phyloP scores from a whole-genome alignment of 257 asterid genomes.

The Lycium barbarum region DNA sequence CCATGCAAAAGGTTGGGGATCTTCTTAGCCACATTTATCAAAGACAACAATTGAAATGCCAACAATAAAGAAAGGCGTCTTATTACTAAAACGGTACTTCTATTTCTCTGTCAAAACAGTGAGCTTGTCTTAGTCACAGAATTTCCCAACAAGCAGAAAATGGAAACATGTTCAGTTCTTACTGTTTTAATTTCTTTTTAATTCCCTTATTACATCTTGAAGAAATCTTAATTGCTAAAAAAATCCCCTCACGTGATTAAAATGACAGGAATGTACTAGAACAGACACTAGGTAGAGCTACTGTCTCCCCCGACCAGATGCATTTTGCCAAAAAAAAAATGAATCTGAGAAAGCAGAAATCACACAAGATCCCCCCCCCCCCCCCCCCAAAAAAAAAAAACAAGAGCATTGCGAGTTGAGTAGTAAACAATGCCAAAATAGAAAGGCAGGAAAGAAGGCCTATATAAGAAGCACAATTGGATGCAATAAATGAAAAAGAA shows the following conservation, averaged over 20 bases:
- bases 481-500: background rate
- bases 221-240: background rate
- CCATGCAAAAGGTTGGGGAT: slow-evolving; percentile 14
- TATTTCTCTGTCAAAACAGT: background rate
- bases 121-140: background rate
- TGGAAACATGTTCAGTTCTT: background rate
- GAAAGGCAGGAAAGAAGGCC: slow-evolving; percentile 12
- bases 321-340: background rate
- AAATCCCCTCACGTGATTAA: background rate
- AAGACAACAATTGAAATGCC: background rate
- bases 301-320: background rate
- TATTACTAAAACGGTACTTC: slow-evolving; percentile 3
- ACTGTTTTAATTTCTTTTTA: background rate
- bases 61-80: slow-evolving; percentile 6
- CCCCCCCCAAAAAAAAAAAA: too few species aligned
- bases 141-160: too few species aligned
- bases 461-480: background rate
- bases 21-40: background rate
- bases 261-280: background rate
- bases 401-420: background rate
- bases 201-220: background rate
- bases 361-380: background rate
- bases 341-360: background rate
- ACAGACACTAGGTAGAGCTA: background rate
- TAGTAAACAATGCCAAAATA: background rate